Evolutionary conservation across 495 filamentous ascomycete species (phyloP), one percentile per base, ranked within the genome.

Genomic region (Aspergillus taichungensis): DNA sequence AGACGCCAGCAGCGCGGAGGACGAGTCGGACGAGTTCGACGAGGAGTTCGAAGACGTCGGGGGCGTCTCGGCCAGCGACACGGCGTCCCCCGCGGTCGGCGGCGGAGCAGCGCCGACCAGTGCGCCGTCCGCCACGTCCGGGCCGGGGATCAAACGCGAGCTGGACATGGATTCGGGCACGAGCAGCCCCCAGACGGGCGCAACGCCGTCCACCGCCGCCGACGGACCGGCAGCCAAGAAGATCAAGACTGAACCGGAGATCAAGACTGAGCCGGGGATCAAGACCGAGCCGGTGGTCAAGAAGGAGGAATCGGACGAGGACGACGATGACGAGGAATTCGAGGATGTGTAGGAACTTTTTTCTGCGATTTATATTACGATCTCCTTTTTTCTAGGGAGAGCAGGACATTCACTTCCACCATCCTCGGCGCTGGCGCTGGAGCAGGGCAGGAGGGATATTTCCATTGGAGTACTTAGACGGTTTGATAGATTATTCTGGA

Each of bases 271-370:
- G 39, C 53, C 60, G 2, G 59, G 56, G 18, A 24, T 24, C 18
- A 24, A 24, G 18, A 24, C 39, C 5, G 57, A 63, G 39, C 53
- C 60, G 2, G 59, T 55, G 2, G 40, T 54, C 6, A 67, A 66
- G 47, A 59, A 63, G 43, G 65, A 64, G 13, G 68, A 70, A 33
- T 76, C 72, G 3, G 73, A 76, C 43, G 74, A 77, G 35, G 72
- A 75, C 32, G 72, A 75, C 32, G 72, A 75, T 2, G 74, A 77
- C 1, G 73, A 74, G 34, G 69, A 75, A 33, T 77, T 77, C 40
- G 73, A 76, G 40, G 72, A 77, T 47, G 74, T 71, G 7, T 69
- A 40, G 50, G 8, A 37, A 10, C 12, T 42, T 13, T 6, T 30
- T 4, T 24, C 18, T 24, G 18, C 18, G 2, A 24, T 24, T 24